A percentile compares a stretch with the other conserved stretches of the same genome.
Conservation (phyloP, 441 rosid species). For the Pelargonium myrrhifolium region DNA sequence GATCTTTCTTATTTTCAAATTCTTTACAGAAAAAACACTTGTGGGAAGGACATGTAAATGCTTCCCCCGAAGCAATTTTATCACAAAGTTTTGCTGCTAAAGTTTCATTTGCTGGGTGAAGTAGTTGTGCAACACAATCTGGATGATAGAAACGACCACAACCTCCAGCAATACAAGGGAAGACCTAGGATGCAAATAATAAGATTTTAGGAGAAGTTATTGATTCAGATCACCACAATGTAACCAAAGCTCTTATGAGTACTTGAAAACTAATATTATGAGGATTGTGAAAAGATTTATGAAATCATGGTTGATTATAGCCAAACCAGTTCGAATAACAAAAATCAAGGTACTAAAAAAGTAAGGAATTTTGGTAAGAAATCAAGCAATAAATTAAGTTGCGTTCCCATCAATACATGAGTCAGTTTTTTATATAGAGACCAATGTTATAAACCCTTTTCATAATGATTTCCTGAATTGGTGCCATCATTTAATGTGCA, state of each 20-base stretch:
- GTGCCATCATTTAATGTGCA: neutral
- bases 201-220: neutral
- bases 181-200: constrained; percentile 45
- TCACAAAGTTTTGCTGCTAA: constrained; percentile 46
- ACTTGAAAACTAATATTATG: constrained; percentile 1
- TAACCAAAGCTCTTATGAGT: neutral
- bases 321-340: neutral
- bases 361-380: neutral
- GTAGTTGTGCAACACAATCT: constrained; percentile 58
- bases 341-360: neutral
- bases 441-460: constrained; percentile 2
- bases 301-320: neutral
- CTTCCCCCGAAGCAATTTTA: constrained; percentile 53
- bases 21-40: constrained; percentile 65
- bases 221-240: neutral
- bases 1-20: constrained; percentile 57
- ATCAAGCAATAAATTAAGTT: neutral
- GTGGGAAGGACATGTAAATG: constrained; percentile 75
- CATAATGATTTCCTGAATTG: neutral
- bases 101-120: constrained; percentile 40
- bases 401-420: neutral
- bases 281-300: neutral
- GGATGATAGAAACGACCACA: constrained; percentile 92
- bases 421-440: neutral
- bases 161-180: constrained; percentile 72